Evolutionary conservation across 192 early-diverging fungal species (phyloP), one percentile per base, ranked within the genome.

Genomic region (Chytriomyces confervae): DNA sequence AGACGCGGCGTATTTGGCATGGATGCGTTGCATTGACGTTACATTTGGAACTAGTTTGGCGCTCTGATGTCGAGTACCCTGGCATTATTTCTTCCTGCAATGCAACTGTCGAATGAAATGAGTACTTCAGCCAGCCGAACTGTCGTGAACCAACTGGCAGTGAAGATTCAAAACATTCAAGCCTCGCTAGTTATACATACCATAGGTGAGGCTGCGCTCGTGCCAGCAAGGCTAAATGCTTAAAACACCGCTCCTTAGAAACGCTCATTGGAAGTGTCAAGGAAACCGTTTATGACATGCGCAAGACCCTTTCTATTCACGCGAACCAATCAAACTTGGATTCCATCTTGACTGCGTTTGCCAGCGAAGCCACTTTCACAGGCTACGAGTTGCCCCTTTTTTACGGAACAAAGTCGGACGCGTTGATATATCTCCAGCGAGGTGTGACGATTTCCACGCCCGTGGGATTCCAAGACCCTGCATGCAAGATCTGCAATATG

Each of bases 101-200:
- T 67, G 66, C 18, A 43, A n/a, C 9, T 46, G 18, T 43, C 66
- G 3, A 68, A 68, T 67, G 66, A 67, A 7, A 13, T 67, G 10
- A 36, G 23, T 9, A 45, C 47, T 10, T 36, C 10, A 27, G 47
- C 66, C 43, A 45, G 66, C 13, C 66, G 46, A 13, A 18, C 9
- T 46, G 46, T 67, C 23, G 62, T 29, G 8, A 63, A 63, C 62
- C 36, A n/a, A 2, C 62, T 63, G 2, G 62, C 62, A 2, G 36
- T 63, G 23, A 63, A 63, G 62, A 63, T 63, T 5, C 62, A 63
- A 23, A 63, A 11, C 10, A 63, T 63, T 63, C 8, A 11, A n/a
- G 62, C 23, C 10, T n/a, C 62, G 8, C 10, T 63, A 29, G 62
- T 29, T 10, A n/a, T 63, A 1, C 20, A 63, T 63, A n/a, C 20